Evolutionary conservation across 2,329 filamentous ascomycete species (phyloP), one percentile per base, ranked within the genome.

Genomic region (Aureobasidium sp.): DNA sequence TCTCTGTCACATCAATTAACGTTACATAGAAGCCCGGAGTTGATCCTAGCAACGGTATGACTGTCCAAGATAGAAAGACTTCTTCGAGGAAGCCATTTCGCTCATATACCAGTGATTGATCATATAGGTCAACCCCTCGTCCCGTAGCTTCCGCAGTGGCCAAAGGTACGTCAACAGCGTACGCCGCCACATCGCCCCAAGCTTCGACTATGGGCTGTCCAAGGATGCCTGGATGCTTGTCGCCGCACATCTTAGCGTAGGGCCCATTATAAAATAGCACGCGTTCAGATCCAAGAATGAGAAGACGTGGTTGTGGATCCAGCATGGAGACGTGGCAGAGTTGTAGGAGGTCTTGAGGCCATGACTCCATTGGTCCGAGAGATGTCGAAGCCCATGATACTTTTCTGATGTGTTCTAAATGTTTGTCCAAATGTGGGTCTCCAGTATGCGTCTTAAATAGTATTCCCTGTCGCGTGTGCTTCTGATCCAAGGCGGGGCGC

Each of bases 251-350:
- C 5, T 21, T 32, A 5, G 61, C 53, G 27, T 65, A 65, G 5
- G 59, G 48, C 25, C 45, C 45, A 58, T 65, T 65, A 34, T 65
- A 65, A 14, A 65, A 54, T 25, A 65, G 8, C 6, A 49, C 34
- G 25, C 61, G 61, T 3, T 65, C 61, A 6, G 27, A 14, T 37
- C 53, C 58, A 10, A 65, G 30, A 45, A 65, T 39, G 6, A 65
- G 49, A 21, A 57, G 44, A 37, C 62, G 63, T 5, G 63, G 63
- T 21, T 41, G 34, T 16, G 48, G 59, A 47, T 63, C 63, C 14
- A 62, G 53, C 6, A 65, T 7, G 14, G 42, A 55, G 21, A 63
- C 14, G n/a, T 61, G 58, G 21, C 60, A 57, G 10, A 65, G 51
- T 39, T 63, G 61, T 25, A 55, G 21, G 3, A 65, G 29, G 27